A percentile compares a stretch with the other conserved stretches of the same genome.
These are phyloP conservation scores for Lipomyces mesembrius DNA, from an alignment of 805 yeast species.

Conservation along the genomic window DNA sequence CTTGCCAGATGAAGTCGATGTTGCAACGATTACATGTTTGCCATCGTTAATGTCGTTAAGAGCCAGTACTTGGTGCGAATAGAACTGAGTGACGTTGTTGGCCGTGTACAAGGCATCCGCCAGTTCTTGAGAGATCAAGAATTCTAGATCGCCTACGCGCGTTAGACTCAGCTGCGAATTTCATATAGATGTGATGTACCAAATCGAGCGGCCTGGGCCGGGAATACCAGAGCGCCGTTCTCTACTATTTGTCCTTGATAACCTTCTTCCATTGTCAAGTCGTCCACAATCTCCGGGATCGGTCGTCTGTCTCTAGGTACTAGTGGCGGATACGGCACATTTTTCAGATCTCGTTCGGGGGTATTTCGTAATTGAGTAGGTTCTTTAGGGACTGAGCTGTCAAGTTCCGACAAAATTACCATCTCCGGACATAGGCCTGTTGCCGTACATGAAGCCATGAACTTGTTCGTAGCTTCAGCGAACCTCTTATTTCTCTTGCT, in stretches of 20 bases:
- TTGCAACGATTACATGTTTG: conserved; percentile 81
- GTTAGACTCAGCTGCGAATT: not conserved
- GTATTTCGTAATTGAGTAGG: not conserved
- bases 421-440: conserved; percentile 26
- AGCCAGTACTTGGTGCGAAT: conserved; percentile 83
- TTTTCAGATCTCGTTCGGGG: conserved; percentile 8
- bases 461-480: conserved; percentile 15
- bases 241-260: conserved; percentile 69
- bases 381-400: conserved; percentile 13
- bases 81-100: conserved; percentile 59
- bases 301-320: conserved; percentile 49
- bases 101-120: conserved; percentile 56
- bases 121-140: conserved; percentile 57
- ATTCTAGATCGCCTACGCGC: conserved; percentile 46
- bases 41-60: conserved; percentile 57
- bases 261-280: conserved; percentile 53
- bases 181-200: conserved; percentile 20
- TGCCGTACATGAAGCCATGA: conserved; percentile 15
- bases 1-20: conserved; percentile 95
- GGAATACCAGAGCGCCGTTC: conserved; percentile 52
- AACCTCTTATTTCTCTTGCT: conserved; percentile 25
- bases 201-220: conserved; percentile 54
- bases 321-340: conserved; percentile 20
- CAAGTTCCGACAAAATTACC: conserved; percentile 15
- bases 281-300: conserved; percentile 56